phyloP scores from a whole-genome alignment of 192 early-diverging fungal genomes.

The Glomus cerebriforme region DNA sequence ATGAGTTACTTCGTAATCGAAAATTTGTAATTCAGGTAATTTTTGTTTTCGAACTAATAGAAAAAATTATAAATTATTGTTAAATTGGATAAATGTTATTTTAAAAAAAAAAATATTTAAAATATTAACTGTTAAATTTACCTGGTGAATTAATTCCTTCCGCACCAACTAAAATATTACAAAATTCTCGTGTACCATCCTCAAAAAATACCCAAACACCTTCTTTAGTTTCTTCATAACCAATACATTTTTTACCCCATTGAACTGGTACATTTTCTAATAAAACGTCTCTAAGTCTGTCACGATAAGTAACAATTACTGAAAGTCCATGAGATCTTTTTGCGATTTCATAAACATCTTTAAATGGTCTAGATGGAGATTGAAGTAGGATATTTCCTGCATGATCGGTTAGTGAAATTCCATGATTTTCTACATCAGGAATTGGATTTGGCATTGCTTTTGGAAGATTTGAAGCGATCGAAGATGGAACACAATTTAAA shows the following conservation, averaged over 20 bases:
- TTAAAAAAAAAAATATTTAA: not conserved
- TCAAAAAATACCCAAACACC: conserved; percentile 13
- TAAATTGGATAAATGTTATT: too few relatives aligned
- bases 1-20: not conserved
- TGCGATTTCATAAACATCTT: not conserved
- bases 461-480: not conserved
- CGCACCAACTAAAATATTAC: conserved; percentile 5
- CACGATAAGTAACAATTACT: not conserved
- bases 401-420: not conserved
- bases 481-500: not conserved
- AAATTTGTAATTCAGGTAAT: not conserved
- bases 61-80: too few relatives aligned
- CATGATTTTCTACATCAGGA: not conserved
- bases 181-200: conserved; percentile 5
- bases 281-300: not conserved
- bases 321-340: not conserved
- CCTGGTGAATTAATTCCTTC: conserved; percentile 23
- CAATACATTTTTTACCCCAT: conserved; percentile 6
- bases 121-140: not conserved
- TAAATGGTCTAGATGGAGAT: not conserved
- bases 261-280: not conserved
- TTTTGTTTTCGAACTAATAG: conserved; percentile 12
- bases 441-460: not conserved
- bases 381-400: not conserved
- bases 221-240: conserved; percentile 3